Evolutionary conservation across 352 stramenopile genomes (phyloP).

Genomic region (Phytopythium aichiense): DNA sequence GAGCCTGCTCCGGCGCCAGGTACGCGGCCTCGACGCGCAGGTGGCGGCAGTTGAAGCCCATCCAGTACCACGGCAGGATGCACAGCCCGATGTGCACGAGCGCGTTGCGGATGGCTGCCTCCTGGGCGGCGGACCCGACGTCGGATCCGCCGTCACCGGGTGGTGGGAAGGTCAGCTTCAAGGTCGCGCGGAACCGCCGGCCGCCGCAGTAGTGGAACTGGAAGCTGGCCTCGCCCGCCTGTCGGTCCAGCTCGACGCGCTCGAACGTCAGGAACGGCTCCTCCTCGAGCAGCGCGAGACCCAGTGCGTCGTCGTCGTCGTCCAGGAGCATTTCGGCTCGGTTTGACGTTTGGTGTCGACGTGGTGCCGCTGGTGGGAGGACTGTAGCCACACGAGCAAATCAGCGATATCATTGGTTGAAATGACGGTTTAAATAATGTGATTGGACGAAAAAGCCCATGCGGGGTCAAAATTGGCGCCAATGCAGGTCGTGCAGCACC

Average conservation of each 20-base stretch:
- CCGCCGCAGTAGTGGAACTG: slow-evolving; percentile 36
- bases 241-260: slow-evolving; percentile 17
- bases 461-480: slow-evolving; percentile 11
- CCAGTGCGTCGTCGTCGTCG: slow-evolving; percentile 19
- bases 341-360: neutral
- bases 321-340: neutral
- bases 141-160: neutral
- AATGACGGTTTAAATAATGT: slow-evolving; percentile 10
- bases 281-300: slow-evolving; percentile 25
- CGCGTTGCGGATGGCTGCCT: slow-evolving; percentile 16
- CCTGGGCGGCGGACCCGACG: neutral
- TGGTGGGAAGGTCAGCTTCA: slow-evolving; percentile 14
- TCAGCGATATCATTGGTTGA: slow-evolving; percentile 10
- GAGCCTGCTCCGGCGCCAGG: slow-evolving; percentile 25
- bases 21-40: slow-evolving; percentile 32
- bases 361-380: neutral
- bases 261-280: slow-evolving; percentile 33
- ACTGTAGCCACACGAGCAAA: neutral
- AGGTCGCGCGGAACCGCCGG: slow-evolving; percentile 25
- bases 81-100: slow-evolving; percentile 33
- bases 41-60: slow-evolving; percentile 34
- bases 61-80: slow-evolving; percentile 38
- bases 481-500: slow-evolving; percentile 34
- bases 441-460: slow-evolving; percentile 12
- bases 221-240: slow-evolving; percentile 16